These are phyloP conservation scores for Stromatinia cepivora DNA, from an alignment of 2,329 filamentous ascomycete species.

Conservation along the genomic window DNA sequence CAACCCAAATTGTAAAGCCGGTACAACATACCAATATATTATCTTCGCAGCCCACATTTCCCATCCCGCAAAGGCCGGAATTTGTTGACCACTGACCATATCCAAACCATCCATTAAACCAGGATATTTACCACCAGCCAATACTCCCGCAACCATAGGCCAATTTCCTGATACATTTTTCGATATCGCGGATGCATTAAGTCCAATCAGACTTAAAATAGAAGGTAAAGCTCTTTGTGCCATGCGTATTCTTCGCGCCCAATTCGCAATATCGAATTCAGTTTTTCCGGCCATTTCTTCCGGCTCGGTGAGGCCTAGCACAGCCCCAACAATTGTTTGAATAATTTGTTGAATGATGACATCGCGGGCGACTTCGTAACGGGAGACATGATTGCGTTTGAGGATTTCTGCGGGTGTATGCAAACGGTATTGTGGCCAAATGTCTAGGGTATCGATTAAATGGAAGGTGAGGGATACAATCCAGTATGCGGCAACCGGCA, in stretches of 20 bases:
- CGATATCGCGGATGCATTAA: conserved; percentile 74
- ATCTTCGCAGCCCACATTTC: conserved; percentile 72
- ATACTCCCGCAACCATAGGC: conserved; percentile 70
- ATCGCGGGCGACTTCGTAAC: conserved; percentile 84
- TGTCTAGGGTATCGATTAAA: conserved; percentile 77
- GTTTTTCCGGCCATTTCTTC: conserved; percentile 74
- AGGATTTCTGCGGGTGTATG: conserved; percentile 91
- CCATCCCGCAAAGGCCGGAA: conserved; percentile 79
- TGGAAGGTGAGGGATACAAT: conserved; percentile 77
- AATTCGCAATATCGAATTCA: conserved; percentile 83
- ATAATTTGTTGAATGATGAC: conserved; percentile 90
- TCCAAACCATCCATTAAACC: conserved; percentile 61
- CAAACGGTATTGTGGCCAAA: conserved; percentile 87
- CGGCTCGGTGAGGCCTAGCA: conserved; percentile 71
- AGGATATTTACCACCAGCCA: conserved; percentile 82
- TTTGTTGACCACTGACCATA: conserved; percentile 51
- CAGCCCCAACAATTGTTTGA: conserved; percentile 71
- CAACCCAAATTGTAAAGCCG: conserved; percentile 71
- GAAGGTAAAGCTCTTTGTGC: conserved; percentile 76
- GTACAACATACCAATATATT: conserved; percentile 78
- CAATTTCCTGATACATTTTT: conserved; percentile 71
- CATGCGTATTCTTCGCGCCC: conserved; percentile 79
- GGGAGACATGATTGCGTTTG: conserved; percentile 85
- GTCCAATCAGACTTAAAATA: conserved; percentile 67
- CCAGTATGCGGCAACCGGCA: conserved; percentile 89